These are phyloP conservation scores for Aphanomyces euteiches DNA, from an alignment of 352 stramenopile species.

Conservation along the genomic window DNA sequence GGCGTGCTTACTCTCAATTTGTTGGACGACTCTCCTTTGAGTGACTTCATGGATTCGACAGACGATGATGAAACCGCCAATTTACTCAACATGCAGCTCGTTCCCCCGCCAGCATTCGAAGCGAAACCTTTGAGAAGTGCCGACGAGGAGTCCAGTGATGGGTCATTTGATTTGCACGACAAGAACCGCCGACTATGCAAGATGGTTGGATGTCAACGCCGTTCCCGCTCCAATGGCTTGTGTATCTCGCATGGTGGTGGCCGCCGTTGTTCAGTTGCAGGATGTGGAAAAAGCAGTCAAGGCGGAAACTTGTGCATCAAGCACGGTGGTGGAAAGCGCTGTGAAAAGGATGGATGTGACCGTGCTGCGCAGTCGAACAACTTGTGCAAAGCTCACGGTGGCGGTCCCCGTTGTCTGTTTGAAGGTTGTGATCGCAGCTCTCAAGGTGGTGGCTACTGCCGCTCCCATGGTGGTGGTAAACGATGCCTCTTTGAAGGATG, in stretches of 20 bases:
- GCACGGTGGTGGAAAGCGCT: conserved; percentile 80
- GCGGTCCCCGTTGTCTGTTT: conserved; percentile 72
- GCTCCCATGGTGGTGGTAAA: conserved; percentile 83
- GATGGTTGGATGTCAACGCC: conserved; percentile 77
- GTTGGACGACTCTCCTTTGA: conserved; percentile 14
- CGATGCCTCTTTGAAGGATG: conserved; percentile 79
- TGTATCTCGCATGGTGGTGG: conserved; percentile 84
- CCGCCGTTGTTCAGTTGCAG: conserved; percentile 66
- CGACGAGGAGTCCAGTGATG: conserved; percentile 50
- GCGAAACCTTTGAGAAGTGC: conserved; percentile 6
- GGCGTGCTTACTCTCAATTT: conserved; percentile 22
- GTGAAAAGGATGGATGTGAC: conserved; percentile 67
- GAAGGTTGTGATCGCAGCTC: conserved; percentile 62
- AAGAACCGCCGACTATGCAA: conserved; percentile 68
- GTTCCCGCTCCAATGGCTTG: conserved; percentile 77
- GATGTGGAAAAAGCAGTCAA: conserved; percentile 78
- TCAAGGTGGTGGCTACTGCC: conserved; percentile 76
- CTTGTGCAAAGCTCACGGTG: conserved; percentile 83
- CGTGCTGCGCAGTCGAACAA: conserved; percentile 82
- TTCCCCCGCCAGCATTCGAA: not conserved
- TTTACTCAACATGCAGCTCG: conserved; percentile 13
- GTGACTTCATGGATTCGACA: not conserved
- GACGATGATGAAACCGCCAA: conserved; percentile 16
- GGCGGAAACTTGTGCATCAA: conserved; percentile 81
- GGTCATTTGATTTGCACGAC: conserved; percentile 33